These are phyloP conservation scores for Crepidotus sp. DNA, from an alignment of 1,284 basidiomycete species.

Conservation along the genomic window DNA sequence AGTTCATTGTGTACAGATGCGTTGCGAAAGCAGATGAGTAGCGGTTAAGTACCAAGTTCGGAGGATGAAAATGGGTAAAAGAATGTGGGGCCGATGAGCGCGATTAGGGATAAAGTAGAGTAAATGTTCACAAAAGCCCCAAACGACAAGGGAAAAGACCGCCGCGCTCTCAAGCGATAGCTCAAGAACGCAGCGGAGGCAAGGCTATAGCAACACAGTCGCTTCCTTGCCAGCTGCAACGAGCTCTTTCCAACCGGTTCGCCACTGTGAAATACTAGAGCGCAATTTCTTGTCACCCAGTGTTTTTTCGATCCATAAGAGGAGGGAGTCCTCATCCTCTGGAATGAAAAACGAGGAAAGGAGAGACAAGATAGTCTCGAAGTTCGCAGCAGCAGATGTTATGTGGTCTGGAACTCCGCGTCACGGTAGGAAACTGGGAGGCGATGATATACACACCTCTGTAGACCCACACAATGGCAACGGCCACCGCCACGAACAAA, in stretches of 20 bases:
- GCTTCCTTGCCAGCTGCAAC: constrained; percentile 59
- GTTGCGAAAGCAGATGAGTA: constrained; percentile 15
- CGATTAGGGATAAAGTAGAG: constrained; percentile 11
- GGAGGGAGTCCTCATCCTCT: constrained; percentile 74
- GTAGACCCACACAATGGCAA: constrained; percentile 88
- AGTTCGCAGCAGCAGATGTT: constrained; percentile 67
- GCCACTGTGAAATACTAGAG: constrained; percentile 62
- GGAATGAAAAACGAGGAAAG: constrained; percentile 89
- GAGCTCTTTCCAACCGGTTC: constrained; percentile 62
- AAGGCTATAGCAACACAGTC: constrained; percentile 49
- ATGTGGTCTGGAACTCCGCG: constrained; percentile 52
- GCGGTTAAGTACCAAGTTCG: constrained; percentile 6
- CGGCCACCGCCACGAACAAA: constrained; percentile 74
- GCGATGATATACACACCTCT: constrained; percentile 43
- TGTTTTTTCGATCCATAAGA: constrained; percentile 73
- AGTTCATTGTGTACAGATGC: constrained; percentile 17
- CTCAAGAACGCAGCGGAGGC: constrained; percentile 6
- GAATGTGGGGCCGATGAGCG: constrained; percentile 3
- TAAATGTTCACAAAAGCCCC: constrained; percentile 2
- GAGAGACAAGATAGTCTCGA: constrained; percentile 84
- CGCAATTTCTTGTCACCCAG: constrained; percentile 65
- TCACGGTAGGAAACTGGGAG: constrained; percentile 7
- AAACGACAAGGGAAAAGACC: not conserved
- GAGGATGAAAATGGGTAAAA: not conserved
- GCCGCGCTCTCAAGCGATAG: constrained; percentile 3